phyloP scores from a whole-genome alignment of 1,139 yeast species.

The Candida labiduridarum region DNA sequence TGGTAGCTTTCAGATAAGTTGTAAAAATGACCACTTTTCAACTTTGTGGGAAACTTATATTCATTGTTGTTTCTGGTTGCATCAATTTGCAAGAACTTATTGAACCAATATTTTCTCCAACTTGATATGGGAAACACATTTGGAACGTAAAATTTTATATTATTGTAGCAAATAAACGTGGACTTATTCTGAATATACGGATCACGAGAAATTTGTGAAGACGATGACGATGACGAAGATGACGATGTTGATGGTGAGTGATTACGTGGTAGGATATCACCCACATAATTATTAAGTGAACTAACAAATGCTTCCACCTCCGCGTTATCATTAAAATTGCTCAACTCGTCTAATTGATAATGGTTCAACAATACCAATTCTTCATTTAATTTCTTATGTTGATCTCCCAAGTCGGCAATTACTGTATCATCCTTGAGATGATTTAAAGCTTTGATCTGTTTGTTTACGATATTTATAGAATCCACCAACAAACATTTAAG shows the following conservation, averaged over 20 bases:
- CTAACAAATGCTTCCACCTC: constrained; percentile 8
- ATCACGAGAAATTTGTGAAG: not conserved
- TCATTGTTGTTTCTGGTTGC: not conserved
- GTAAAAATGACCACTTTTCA: constrained; percentile 13
- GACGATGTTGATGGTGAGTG: too few species aligned
- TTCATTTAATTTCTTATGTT: constrained; percentile 9
- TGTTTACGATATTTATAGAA: constrained; percentile 18
- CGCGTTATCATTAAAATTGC: constrained; percentile 8
- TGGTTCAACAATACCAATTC: constrained; percentile 13
- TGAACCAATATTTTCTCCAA: constrained; percentile 23
- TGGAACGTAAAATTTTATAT: constrained; percentile 14
- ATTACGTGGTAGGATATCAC: not conserved
- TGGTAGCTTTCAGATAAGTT: not conserved
- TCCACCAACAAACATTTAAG: constrained; percentile 16
- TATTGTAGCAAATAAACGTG: constrained; percentile 11
- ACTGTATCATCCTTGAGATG: constrained; percentile 5
- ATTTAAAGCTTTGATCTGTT: constrained; percentile 16
- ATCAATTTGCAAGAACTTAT: constrained; percentile 9
- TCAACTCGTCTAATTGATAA: constrained; percentile 10
- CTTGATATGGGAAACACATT: constrained; percentile 8
- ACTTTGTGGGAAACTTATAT: constrained; percentile 7
- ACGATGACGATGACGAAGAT: not conserved
- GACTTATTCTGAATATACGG: constrained; percentile 11
- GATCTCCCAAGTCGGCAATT: constrained; percentile 6
- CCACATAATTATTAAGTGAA: constrained; percentile 2